Percentiles rank a stretch among this genome's conserved stretches.
Conservation (phyloP, 2,329 filamentous ascomycete genomes). For the Samsoniella hepiali region DNA sequence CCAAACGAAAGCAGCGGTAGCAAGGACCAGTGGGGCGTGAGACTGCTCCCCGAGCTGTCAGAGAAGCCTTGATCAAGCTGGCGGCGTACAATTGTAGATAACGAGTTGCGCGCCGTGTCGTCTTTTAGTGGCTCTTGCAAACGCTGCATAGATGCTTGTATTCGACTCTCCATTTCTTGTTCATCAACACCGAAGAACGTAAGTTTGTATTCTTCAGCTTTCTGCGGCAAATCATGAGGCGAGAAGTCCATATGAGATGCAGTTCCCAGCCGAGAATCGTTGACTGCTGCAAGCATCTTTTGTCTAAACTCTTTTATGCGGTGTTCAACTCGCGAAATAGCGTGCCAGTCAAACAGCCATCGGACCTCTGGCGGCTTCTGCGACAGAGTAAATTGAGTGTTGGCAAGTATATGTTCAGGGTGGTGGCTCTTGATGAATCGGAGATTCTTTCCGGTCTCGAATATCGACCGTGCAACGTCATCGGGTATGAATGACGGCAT, state of each 20-base stretch:
- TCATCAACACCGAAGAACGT: slow-evolving; percentile 50
- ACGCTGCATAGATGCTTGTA: slow-evolving; percentile 50
- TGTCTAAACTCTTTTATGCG: slow-evolving; percentile 46
- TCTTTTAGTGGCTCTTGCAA: slow-evolving; percentile 35
- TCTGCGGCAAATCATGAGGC: too few relatives aligned
- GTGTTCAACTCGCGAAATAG: slow-evolving; percentile 61
- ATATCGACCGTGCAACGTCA: slow-evolving; percentile 69
- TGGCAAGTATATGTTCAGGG: slow-evolving; percentile 65
- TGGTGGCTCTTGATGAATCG: slow-evolving; percentile 69
- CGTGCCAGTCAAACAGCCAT: slow-evolving; percentile 71
- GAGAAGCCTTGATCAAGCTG: slow-evolving; percentile 33
- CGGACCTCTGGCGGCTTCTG: slow-evolving; percentile 55
- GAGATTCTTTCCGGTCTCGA: slow-evolving; percentile 75
- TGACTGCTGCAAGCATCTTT: slow-evolving; percentile 27
- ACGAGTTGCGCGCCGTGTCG: slow-evolving; percentile 30
- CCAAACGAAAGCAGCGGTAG: slow-evolving; percentile 70
- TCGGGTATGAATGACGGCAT: slow-evolving; percentile 69
- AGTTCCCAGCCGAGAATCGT: neutral
- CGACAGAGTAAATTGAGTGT: slow-evolving; percentile 43
- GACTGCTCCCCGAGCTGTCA: slow-evolving; percentile 27
- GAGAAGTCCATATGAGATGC: neutral
- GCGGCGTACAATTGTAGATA: slow-evolving; percentile 40
- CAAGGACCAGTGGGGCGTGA: slow-evolving; percentile 56
- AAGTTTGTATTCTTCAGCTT: slow-evolving; percentile 22
- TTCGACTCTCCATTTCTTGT: slow-evolving; percentile 43